phyloP scores from a whole-genome alignment of 2,329 filamentous ascomycete genomes.

The Penicillium hordei region DNA sequence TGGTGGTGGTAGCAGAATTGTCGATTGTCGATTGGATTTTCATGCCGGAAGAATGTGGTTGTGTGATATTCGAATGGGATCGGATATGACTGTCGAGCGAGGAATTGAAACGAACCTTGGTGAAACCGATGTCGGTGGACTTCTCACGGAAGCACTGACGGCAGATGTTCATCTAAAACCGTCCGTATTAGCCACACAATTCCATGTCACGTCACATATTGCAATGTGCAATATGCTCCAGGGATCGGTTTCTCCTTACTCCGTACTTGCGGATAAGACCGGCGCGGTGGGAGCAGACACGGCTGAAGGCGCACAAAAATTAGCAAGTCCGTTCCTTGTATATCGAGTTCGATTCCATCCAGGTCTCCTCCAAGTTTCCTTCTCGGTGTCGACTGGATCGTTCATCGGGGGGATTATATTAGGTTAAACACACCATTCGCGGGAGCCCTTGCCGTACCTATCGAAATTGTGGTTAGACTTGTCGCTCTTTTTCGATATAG shows the following conservation, averaged over 20 bases:
- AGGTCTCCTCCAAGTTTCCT: conserved; percentile 11
- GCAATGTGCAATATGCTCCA: neutral
- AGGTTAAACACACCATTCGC: conserved; percentile 72
- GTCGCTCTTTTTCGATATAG: conserved; percentile 12
- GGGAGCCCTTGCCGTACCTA: conserved; percentile 81
- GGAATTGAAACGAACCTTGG: conserved; percentile 56
- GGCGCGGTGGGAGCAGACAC: conserved; percentile 89
- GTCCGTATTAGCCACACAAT: conserved; percentile 22
- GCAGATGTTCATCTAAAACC: conserved; percentile 55
- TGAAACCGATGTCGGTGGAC: conserved; percentile 66
- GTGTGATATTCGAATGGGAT: neutral
- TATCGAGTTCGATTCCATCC: conserved; percentile 17
- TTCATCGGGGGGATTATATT: conserved; percentile 14
- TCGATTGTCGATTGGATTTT: neutral
- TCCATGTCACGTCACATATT: conserved; percentile 7
- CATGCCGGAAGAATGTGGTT: neutral
- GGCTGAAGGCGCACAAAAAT: conserved; percentile 51
- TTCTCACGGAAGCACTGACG: conserved; percentile 70
- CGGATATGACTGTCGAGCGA: neutral
- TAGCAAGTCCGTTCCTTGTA: conserved; percentile 28
- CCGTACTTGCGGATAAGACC: conserved; percentile 99
- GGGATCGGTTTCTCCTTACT: conserved; percentile 33
- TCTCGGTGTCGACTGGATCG: conserved; percentile 8
- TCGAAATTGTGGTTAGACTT: conserved; percentile 21
- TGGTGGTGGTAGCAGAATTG: neutral